Evolutionary conservation across 1,284 basidiomycete species (phyloP).

Genomic region (Cutaneotrichosporon sp.): DNA sequence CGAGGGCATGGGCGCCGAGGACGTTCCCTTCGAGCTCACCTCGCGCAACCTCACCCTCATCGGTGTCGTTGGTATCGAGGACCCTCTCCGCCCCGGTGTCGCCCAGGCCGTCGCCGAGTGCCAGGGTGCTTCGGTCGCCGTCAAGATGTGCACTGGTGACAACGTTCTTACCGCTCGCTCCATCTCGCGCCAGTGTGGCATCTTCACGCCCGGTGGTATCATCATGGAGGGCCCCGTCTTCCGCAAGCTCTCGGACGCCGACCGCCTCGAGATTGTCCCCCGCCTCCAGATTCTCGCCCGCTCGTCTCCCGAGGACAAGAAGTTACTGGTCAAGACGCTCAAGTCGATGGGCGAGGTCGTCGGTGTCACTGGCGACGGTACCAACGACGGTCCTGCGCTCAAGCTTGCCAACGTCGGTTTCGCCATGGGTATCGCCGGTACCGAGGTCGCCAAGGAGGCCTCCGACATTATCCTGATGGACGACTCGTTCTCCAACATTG

Average conservation of each 20-base stretch:
- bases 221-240: constrained; percentile 68
- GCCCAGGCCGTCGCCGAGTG: constrained; percentile 84
- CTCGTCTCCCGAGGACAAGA: constrained; percentile 98
- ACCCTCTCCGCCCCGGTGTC: constrained; percentile 89
- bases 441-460: constrained; percentile 98
- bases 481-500: constrained; percentile 95
- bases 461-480: constrained; percentile 99
- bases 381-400: constrained; percentile 95
- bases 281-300: constrained; percentile 71
- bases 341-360: constrained; percentile 89
- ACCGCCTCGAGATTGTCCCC: constrained; percentile 59
- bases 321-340: constrained; percentile 84
- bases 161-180: constrained; percentile 88
- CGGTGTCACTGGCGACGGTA: constrained; percentile 97
- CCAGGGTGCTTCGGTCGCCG: constrained; percentile 82
- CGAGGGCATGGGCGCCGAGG: constrained; percentile 58
- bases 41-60: constrained; percentile 78
- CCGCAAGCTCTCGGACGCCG: constrained; percentile 57
- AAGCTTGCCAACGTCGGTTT: constrained; percentile 94
- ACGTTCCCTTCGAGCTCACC: constrained; percentile 71
- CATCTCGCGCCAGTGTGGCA: constrained; percentile 93
- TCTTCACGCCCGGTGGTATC: constrained; percentile 55
- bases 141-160: constrained; percentile 99
- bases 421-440: constrained; percentile 98
- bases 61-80: constrained; percentile 90